Conservation (phyloP, 352 stramenopile genomes). For the Phytophthora uliginosa region DNA sequence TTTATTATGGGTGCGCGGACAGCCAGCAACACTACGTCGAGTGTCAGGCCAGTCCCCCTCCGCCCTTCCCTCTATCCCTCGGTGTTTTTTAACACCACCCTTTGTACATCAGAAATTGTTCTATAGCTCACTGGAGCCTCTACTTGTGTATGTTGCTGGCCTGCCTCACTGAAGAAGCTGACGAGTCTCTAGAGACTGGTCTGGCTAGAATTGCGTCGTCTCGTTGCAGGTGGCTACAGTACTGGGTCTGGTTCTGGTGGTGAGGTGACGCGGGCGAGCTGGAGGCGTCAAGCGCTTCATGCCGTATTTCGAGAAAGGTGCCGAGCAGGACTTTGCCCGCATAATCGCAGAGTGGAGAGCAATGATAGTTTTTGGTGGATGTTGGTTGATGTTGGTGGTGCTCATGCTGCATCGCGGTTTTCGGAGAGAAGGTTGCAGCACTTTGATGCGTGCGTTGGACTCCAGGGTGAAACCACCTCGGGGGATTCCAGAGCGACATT, state of each 20-base stretch:
- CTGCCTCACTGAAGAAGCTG: neutral
- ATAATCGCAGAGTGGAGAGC: neutral
- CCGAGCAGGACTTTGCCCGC: neutral
- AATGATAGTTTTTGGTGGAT: slow-evolving; percentile 4
- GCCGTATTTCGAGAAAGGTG: neutral
- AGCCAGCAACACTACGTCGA: neutral
- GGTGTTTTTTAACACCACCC: slow-evolving; percentile 94
- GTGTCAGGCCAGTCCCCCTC: neutral
- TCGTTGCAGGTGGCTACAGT: neutral
- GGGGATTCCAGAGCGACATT: neutral
- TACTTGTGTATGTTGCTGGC: neutral
- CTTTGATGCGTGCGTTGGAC: slow-evolving; percentile 19
- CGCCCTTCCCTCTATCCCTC: slow-evolving; percentile 46
- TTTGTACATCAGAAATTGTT: slow-evolving; percentile 46
- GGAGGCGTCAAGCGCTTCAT: neutral
- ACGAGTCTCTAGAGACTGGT: neutral
- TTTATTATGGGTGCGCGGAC: slow-evolving; percentile 24
- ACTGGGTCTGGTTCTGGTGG: neutral
- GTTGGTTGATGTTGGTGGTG: slow-evolving; percentile 2
- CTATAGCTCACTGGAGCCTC: neutral
- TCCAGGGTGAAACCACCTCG: slow-evolving; percentile 16
- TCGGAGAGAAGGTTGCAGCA: slow-evolving; percentile 15
- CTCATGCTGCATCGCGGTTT: slow-evolving; percentile 11
- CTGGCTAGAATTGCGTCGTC: neutral
- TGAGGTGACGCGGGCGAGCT: neutral